Evolutionary conservation across 1,284 basidiomycete species (phyloP).

Genomic region (Leccinum fuscescens): DNA sequence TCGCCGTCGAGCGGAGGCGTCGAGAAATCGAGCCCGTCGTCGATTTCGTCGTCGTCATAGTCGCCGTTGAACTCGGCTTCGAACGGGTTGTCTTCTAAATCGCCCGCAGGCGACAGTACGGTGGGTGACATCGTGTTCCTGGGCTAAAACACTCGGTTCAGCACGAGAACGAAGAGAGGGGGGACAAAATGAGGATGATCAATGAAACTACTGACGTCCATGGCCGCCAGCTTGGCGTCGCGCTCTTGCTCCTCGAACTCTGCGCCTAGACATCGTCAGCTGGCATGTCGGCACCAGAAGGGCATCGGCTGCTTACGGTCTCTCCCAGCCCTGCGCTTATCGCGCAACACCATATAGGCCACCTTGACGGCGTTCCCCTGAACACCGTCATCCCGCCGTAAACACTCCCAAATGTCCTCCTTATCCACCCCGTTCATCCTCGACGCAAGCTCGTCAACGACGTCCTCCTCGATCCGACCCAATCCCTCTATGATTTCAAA

Average conservation of each 20-base stretch:
- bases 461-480: slow-evolving; percentile 86
- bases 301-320: slow-evolving; percentile 52
- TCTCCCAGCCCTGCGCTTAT: slow-evolving; percentile 84
- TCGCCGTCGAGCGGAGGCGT: slow-evolving; percentile 42
- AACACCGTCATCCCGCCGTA: slow-evolving; percentile 76
- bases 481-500: slow-evolving; percentile 80
- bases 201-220: slow-evolving; percentile 57
- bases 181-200: background rate
- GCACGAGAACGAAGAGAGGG: background rate
- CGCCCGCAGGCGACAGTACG: slow-evolving; percentile 51
- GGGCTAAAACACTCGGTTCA: slow-evolving; percentile 43
- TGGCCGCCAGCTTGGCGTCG: slow-evolving; percentile 75
- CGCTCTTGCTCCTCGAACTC: slow-evolving; percentile 77
- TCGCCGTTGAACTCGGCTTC: slow-evolving; percentile 63
- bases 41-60: slow-evolving; percentile 58
- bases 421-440: slow-evolving; percentile 77
- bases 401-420: slow-evolving; percentile 83
- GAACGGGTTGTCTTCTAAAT: slow-evolving; percentile 71
- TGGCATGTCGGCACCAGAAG: background rate
- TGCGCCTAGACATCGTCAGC: slow-evolving; percentile 50
- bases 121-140: slow-evolving; percentile 64
- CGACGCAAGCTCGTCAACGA: slow-evolving; percentile 79
- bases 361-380: slow-evolving; percentile 96
- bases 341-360: slow-evolving; percentile 90
- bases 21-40: slow-evolving; percentile 65